Conservation (phyloP, 495 filamentous ascomycete genomes). For the Pyrenula massariospora region DNA sequence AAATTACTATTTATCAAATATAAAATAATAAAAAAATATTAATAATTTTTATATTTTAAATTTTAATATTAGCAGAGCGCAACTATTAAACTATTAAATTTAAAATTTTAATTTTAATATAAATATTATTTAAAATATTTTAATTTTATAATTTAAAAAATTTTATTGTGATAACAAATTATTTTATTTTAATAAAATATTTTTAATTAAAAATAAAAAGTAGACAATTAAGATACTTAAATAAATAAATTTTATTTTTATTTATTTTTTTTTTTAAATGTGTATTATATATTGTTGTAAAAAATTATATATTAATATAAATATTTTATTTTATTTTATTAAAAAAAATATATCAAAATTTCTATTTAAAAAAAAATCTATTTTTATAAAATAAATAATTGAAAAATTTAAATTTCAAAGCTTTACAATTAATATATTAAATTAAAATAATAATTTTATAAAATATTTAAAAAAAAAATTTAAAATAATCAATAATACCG, state of each 20-base stretch:
- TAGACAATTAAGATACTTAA: neutral
- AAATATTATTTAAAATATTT: neutral
- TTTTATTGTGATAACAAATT: slow-evolving; percentile 1
- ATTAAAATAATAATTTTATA: no score
- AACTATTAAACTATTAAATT: slow-evolving; percentile 7
- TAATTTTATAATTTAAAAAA: slow-evolving; percentile 1
- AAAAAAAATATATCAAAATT: no score
- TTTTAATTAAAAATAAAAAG: neutral
- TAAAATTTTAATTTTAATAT: slow-evolving; percentile 1
- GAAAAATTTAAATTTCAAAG: no score
- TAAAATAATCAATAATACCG: no score
- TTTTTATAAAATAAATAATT: no score
- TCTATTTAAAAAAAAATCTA: no score
- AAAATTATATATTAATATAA: no score
- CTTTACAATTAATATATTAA: no score
- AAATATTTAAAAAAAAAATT: no score
- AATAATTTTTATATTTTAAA: slow-evolving; percentile 3
- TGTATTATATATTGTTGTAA: no score
- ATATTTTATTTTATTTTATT: no score
- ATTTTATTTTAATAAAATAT: neutral
- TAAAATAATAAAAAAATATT: neutral
- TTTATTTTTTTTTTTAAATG: neutral
- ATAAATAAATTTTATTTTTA: neutral
- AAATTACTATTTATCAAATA: neutral
- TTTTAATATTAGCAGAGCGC: neutral